Evolutionary conservation across 148 eudicot species (phyloP), one percentile per base, ranked within the genome.

Genomic region (Rhododendron molle): DNA sequence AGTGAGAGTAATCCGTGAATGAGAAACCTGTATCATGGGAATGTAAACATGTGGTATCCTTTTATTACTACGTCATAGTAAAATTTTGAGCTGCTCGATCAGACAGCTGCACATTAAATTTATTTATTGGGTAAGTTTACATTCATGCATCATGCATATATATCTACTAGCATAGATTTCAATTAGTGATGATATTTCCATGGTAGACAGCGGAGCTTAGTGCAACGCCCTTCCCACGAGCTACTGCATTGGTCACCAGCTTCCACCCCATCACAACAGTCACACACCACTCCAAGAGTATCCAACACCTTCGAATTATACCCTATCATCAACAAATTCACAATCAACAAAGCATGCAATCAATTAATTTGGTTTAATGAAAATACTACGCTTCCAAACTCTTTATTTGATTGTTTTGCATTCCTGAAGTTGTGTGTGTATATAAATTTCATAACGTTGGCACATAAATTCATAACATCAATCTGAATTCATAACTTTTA

Each of bases 281-380:
- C 65, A 84, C 89, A 88, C 7, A 77, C 87, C 11, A 88, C 26
- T 78, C 89, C 89, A 28, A 88, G 85, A 2, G 83, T 83, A 34
- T 30, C 52, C 30, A 85, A 85, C 26, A 67, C 71, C 87, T 85
- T 88, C 2, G 85, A 44, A 81, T 40, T 40, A 40, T 60, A 32
- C 80, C 47, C 85, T 83, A 14, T 62, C n/a, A 56, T 5, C 65
- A 56, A 1, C 65, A 58, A 6, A 58, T 58, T 58, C 65, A 58
- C n/a, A 58, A 58, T 58, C 65, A 58, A 54, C 23, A 54, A 54
- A 11, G 21, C 26, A 58, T 11, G 60, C 26, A 58, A 58, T 21
- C 65, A 58, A 20, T 58, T 58, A 58, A 7, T 58, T 6, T 56
- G 62, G 58, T 52, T 52, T 1, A 20, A 58, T 6, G 21, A 58